Percentiles rank a stretch among this genome's conserved stretches.
phyloP scores from a whole-genome alignment of 108 stramenopile genomes.

The Skeletonema costatum region DNA sequence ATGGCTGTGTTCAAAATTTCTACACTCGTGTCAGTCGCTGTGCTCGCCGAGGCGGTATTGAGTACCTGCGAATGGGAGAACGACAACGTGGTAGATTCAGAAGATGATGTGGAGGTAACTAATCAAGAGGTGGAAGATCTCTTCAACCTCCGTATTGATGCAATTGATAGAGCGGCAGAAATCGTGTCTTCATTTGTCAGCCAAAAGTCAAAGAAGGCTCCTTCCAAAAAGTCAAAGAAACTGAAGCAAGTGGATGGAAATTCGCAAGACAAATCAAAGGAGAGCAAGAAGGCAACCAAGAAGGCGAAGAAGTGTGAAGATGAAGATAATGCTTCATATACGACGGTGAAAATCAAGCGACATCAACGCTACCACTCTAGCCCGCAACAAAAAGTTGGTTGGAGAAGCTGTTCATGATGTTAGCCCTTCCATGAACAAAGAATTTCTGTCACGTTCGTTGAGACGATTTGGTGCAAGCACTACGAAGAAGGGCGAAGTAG shows the following conservation, averaged over 20 bases:
- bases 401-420: conserved; percentile 16
- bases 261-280: not conserved
- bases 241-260: conserved; percentile 38
- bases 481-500: conserved; percentile 6
- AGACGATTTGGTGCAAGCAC: conserved; percentile 16
- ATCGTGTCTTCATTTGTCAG: conserved; percentile 39
- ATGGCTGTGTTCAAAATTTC: conserved; percentile 34
- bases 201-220: not conserved
- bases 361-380: conserved; percentile 16
- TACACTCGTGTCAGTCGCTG: conserved; percentile 26
- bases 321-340: not conserved
- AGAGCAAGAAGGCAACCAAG: not conserved
- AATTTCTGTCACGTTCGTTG: conserved; percentile 27
- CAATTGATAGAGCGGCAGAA: conserved; percentile 26
- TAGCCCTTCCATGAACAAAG: conserved; percentile 21
- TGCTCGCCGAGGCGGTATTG: conserved; percentile 24
- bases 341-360: conserved; percentile 29
- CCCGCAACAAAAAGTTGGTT: conserved; percentile 22
- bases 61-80: conserved; percentile 15
- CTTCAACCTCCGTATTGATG: conserved; percentile 39
- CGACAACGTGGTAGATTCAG: not conserved
- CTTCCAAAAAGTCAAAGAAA: conserved; percentile 33
- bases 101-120: conserved; percentile 1
- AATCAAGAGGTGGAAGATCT: conserved; percentile 34
- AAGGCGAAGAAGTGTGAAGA: conserved; percentile 10